These are phyloP conservation scores for Ceratocystis harringtonii DNA, from an alignment of 2,329 filamentous ascomycete genomes.

Conservation along the genomic window DNA sequence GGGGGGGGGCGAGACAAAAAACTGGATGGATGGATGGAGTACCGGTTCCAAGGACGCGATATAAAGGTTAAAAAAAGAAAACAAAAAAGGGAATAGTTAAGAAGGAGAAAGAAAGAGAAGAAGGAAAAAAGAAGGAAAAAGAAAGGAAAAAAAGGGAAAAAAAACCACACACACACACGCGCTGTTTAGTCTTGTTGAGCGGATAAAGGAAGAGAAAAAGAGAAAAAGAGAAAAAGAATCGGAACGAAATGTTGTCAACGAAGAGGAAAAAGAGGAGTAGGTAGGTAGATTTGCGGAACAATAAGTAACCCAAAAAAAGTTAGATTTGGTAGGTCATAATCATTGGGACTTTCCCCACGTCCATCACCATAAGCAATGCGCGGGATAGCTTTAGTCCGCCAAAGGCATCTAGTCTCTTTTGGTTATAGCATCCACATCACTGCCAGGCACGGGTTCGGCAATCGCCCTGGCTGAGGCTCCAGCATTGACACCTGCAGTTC, in stretches of 20 bases:
- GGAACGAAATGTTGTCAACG: background rate
- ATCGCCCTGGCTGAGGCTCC: conserved; percentile 2
- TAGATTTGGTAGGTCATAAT: too few relatives aligned
- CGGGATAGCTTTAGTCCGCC: background rate
- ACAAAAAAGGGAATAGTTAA: background rate
- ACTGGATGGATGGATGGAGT: background rate
- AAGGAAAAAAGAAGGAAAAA: background rate
- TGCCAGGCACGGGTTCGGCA: background rate
- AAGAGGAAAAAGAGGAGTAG: background rate
- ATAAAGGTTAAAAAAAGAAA: background rate
- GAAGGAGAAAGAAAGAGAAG: background rate
- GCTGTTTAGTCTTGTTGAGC: too few relatives aligned
- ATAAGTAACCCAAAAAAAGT: too few relatives aligned
- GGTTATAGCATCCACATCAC: background rate
- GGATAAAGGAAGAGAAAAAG: background rate
- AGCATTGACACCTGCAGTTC: background rate
- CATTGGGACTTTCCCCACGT: background rate
- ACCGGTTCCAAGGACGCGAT: too few relatives aligned
- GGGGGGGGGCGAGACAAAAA: background rate
- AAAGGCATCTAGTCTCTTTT: conserved; percentile 5
- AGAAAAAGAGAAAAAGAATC: background rate
- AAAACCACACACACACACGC: background rate
- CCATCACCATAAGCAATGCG: background rate
- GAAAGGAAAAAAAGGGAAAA: background rate
- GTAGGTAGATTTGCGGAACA: too few relatives aligned